Base-by-base conservation (phyloP, 1,284 basidiomycete species). In the Malassezia psittaci region DNA sequence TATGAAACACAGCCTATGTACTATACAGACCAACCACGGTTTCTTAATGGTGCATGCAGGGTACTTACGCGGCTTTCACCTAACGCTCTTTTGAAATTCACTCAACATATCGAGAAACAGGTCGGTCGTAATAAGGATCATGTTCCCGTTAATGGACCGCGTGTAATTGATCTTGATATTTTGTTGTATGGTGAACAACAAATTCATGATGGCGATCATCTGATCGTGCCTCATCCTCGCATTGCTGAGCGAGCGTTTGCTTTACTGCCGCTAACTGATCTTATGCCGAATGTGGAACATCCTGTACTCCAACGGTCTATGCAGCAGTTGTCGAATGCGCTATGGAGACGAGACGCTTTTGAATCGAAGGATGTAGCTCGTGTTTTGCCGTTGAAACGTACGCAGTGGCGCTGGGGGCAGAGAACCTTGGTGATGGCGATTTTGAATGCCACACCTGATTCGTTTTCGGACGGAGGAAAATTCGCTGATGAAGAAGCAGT, bases 1-100 rank as follows among this genome's bases (percentile, higher is more conserved):
- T 98, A 98, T 74, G 86, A 96, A 76, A 91, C 86, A 16, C 80
- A 84, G 18, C 90, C 94, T 0, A 96, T 96, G 94, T 99, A 98
- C 75, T 84, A 93, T 21, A 81, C 82, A 15, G 85, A 94, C 60
- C 93, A 99, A 75, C 87, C 86, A 21, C 77, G 79, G 32, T 98
- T 98, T 76, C 81, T 88, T 60, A 98, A 98, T 70, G 88, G 87
- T 54, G 89, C 87, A 9, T 87, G 90, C 63, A 79, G 90, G 86
- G 77, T 90, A 16, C 79, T 83, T 59, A 96, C 90, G 0, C 81
- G 82, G 36, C 69, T 96, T 0, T 57, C 76, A 1, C 85, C 93
- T 0, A 54, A 77, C 0, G 75, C 78, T 1, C 78, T 98, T 0
- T 79, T 96, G 1, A 67, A 70, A 0, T 70, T 85, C 10, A 75